Percentiles rank a stretch among this genome's conserved stretches.
phyloP scores from a whole-genome alignment of 768 basidiomycete genomes.

The Polyporus arcularius region DNA sequence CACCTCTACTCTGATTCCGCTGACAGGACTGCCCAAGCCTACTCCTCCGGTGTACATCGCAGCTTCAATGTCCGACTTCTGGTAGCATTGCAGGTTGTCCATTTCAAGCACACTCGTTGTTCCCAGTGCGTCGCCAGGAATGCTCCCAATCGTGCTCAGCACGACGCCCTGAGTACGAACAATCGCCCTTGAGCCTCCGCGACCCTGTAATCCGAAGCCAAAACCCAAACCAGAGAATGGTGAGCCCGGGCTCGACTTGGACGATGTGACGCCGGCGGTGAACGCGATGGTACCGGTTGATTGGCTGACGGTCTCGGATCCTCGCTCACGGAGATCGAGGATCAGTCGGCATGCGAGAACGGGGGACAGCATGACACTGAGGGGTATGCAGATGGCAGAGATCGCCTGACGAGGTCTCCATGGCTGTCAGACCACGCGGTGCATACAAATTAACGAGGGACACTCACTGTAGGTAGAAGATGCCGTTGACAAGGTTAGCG shows the following conservation, averaged over 20 bases:
- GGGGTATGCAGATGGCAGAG: constrained; percentile 81
- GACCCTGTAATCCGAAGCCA: constrained; percentile 22
- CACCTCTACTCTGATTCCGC: constrained; percentile 33
- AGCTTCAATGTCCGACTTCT: constrained; percentile 26
- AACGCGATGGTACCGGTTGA: constrained; percentile 41
- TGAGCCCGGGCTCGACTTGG: constrained; percentile 30
- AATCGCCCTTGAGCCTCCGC: constrained; percentile 24
- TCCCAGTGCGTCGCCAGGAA: constrained; percentile 24
- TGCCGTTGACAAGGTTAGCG: constrained; percentile 82
- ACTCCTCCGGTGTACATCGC: constrained; percentile 13
- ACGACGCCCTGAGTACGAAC: constrained; percentile 30
- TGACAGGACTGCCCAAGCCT: constrained; percentile 20
- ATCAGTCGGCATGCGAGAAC: constrained; percentile 81
- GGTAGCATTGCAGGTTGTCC: constrained; percentile 25
- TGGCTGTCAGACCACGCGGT: neutral
- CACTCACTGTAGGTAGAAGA: constrained; percentile 81
- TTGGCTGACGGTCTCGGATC: constrained; percentile 75
- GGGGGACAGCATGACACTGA: constrained; percentile 83
- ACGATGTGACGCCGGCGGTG: constrained; percentile 29
- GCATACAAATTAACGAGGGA: neutral
- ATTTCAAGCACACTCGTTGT: constrained; percentile 28
- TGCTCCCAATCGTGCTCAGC: constrained; percentile 32
- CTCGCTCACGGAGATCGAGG: constrained; percentile 79
- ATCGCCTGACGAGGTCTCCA: constrained; percentile 76
- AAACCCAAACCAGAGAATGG: constrained; percentile 32